Evolutionary conservation across 2,329 filamentous ascomycete species (phyloP).

Genomic region (Sclerotinia nivalis): DNA sequence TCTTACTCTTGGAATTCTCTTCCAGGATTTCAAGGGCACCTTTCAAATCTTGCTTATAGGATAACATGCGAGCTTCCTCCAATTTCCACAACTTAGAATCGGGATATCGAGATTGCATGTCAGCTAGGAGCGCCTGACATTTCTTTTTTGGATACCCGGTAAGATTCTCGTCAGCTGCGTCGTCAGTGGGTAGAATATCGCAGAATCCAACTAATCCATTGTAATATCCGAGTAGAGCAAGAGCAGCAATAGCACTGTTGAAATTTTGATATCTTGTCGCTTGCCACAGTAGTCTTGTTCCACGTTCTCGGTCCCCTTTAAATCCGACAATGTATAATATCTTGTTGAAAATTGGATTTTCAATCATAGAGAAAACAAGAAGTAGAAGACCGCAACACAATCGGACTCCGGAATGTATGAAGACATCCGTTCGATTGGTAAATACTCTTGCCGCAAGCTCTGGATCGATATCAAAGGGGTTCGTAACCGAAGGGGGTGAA

Average conservation of each 20-base stretch:
- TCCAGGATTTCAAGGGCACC: conserved; percentile 67
- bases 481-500: conserved; percentile 25
- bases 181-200: conserved; percentile 74
- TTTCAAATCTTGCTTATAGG: conserved; percentile 65
- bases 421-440: conserved; percentile 76
- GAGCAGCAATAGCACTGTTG: conserved; percentile 85
- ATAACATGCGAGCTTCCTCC: conserved; percentile 79
- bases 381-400: conserved; percentile 88
- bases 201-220: conserved; percentile 83
- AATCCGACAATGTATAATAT: conserved; percentile 89
- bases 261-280: conserved; percentile 83
- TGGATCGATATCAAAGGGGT: conserved; percentile 34
- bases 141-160: conserved; percentile 72
- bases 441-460: conserved; percentile 61
- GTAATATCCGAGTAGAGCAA: conserved; percentile 82
- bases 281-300: conserved; percentile 85
- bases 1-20: conserved; percentile 62
- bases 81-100: conserved; percentile 82
- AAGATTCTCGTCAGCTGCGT: conserved; percentile 56
- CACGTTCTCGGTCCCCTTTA: conserved; percentile 79
- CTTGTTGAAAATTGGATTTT: conserved; percentile 81
- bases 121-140: conserved; percentile 65
- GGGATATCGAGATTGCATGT: conserved; percentile 78
- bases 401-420: conserved; percentile 84
- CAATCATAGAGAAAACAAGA: conserved; percentile 83